Percentiles rank a stretch among this genome's conserved stretches.
phyloP scores from a whole-genome alignment of 257 asterid species.

The Nicotiana knightiana region DNA sequence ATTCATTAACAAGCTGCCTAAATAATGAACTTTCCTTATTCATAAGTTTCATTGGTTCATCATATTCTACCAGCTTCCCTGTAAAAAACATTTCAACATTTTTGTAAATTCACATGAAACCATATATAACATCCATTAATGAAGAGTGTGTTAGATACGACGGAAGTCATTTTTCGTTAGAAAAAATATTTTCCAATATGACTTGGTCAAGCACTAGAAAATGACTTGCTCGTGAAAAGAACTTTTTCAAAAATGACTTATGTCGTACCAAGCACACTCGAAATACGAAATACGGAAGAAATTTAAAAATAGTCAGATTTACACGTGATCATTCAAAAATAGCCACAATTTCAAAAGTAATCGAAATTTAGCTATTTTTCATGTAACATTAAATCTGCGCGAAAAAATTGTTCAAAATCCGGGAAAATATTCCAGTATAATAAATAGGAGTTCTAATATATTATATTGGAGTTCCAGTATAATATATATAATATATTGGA shows the following conservation, averaged over 20 bases:
- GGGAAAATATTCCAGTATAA: too few species aligned
- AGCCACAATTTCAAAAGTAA: too few species aligned
- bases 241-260: neutral
- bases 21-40: constrained; percentile 22
- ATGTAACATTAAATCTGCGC: too few species aligned
- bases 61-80: constrained; percentile 32
- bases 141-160: neutral
- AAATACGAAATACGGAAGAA: neutral
- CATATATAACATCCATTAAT: neutral
- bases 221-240: neutral
- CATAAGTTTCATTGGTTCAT: constrained; percentile 26
- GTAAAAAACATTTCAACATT: neutral
- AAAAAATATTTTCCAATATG: neutral
- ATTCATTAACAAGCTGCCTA: constrained; percentile 33
- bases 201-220: neutral
- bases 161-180: neutral
- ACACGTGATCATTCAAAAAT: too few species aligned
- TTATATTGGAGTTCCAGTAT: too few species aligned
- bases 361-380: too few species aligned
- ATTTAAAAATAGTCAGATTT: too few species aligned
- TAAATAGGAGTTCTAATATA: too few species aligned
- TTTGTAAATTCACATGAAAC: neutral
- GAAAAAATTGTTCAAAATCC: too few species aligned
- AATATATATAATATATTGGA: too few species aligned
- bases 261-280: neutral